phyloP scores from a whole-genome alignment of 208 protist genomes.

The Leishmania gerbilli region DNA sequence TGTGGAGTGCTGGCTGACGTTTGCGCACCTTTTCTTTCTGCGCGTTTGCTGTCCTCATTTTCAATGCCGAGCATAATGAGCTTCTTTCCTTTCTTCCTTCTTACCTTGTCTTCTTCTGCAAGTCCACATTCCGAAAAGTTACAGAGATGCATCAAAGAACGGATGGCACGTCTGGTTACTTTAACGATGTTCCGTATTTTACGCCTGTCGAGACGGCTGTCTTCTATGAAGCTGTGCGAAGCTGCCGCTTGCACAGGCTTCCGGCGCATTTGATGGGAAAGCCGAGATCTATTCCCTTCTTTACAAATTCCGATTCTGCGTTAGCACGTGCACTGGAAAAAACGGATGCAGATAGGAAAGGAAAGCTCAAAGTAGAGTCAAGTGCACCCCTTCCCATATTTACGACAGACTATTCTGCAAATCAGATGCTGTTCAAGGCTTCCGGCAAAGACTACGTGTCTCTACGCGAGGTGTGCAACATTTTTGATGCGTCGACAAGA shows the following conservation, averaged over 20 bases:
- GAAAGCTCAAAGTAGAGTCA: conserved; percentile 9
- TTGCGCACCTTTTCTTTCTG: neutral
- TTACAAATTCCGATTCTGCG: conserved; percentile 32
- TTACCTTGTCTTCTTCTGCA: conserved; percentile 1
- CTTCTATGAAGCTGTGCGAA: conserved; percentile 61
- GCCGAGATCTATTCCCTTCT: conserved; percentile 42
- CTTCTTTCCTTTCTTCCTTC: neutral
- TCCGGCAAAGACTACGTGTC: conserved; percentile 16
- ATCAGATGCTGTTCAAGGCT: conserved; percentile 16
- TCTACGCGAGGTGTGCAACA: conserved; percentile 16
- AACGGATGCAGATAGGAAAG: conserved; percentile 1
- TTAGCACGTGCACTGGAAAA: conserved; percentile 6
- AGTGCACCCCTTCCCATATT: conserved; percentile 29
- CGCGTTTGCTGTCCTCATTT: neutral
- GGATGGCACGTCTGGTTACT: conserved; percentile 53
- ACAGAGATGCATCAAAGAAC: conserved; percentile 30
- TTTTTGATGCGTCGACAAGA: neutral
- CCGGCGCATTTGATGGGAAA: conserved; percentile 53
- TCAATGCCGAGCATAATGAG: neutral
- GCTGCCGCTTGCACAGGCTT: conserved; percentile 55
- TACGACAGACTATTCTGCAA: conserved; percentile 16
- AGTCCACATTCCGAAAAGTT: neutral
- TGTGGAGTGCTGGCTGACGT: neutral
- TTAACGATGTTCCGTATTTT: conserved; percentile 75
- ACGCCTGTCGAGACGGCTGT: conserved; percentile 57